A percentile compares a stretch with the other conserved stretches of the same genome.
Conservation (phyloP, 2,329 filamentous ascomycete genomes). For the Fusarium dlaminii region DNA sequence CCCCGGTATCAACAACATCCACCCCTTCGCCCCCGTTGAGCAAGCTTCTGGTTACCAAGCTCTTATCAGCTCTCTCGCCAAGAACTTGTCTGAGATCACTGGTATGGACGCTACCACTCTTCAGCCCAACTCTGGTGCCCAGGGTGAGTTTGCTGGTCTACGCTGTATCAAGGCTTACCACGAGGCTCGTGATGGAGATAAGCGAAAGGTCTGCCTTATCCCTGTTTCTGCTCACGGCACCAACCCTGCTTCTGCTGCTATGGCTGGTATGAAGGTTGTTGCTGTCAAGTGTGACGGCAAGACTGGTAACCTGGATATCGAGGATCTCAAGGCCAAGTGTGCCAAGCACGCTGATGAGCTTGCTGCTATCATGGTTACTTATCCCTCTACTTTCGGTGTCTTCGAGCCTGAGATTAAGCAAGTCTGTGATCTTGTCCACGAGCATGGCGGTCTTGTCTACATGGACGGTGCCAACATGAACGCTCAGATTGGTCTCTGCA, state of each 20-base stretch:
- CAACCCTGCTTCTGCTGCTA: slow-evolving; percentile 93
- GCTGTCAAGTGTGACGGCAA: slow-evolving; percentile 88
- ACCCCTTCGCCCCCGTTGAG: slow-evolving; percentile 78
- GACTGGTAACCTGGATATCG: slow-evolving; percentile 90
- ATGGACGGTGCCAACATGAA: slow-evolving; percentile 99
- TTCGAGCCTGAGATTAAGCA: slow-evolving; percentile 91
- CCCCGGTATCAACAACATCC: slow-evolving; percentile 66
- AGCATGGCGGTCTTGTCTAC: slow-evolving; percentile 94
- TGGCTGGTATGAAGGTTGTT: slow-evolving; percentile 95
- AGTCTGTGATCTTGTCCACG: slow-evolving; percentile 85
- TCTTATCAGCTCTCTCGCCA: slow-evolving; percentile 77
- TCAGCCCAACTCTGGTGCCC: slow-evolving; percentile 94
- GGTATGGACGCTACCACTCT: slow-evolving; percentile 88
- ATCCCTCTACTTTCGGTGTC: slow-evolving; percentile 93
- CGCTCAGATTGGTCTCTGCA: slow-evolving; percentile 94
- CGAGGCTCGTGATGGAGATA: slow-evolving; percentile 64
- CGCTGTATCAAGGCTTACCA: slow-evolving; percentile 88
- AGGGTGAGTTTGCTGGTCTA: slow-evolving; percentile 93
- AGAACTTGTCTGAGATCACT: slow-evolving; percentile 83
- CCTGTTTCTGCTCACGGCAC: slow-evolving; percentile 96
- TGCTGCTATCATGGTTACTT: slow-evolving; percentile 95
- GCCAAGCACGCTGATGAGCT: slow-evolving; percentile 86
- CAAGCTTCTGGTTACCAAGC: slow-evolving; percentile 74
- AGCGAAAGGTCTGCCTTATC: slow-evolving; percentile 91
- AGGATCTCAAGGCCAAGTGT: slow-evolving; percentile 89